Conservation (phyloP, 768 basidiomycete genomes). For the Mycena galopus region DNA sequence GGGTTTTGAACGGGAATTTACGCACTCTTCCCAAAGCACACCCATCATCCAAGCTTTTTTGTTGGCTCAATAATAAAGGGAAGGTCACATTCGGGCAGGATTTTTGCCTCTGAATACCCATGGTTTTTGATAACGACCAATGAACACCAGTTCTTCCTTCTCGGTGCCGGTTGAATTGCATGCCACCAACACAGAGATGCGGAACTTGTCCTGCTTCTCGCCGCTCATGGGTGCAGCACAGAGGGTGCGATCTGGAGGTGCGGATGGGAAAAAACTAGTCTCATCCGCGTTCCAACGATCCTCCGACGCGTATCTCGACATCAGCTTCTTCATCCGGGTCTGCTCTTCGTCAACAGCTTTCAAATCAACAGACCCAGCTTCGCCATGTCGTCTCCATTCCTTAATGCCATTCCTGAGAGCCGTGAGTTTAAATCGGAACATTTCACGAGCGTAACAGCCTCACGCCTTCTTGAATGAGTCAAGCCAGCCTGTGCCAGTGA, state of each 20-base stretch:
- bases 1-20: not conserved
- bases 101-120: not conserved
- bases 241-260: not conserved
- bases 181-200: not conserved
- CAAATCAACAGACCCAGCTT: too few species aligned
- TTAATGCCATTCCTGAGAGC: not conserved
- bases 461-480: not conserved
- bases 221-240: not conserved
- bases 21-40: not conserved
- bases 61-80: not conserved
- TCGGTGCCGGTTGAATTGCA: not conserved
- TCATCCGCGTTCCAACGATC: not conserved
- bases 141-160: not conserved
- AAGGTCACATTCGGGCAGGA: not conserved
- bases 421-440: not conserved
- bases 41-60: not conserved
- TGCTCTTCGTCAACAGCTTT: too few species aligned
- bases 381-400: not conserved
- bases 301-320: not conserved
- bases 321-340: too few species aligned
- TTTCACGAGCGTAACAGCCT: not conserved
- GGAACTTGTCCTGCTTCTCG: not conserved
- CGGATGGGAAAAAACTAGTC: not conserved
- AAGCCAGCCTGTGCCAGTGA: not conserved
- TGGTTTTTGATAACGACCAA: not conserved